Evolutionary conservation across 176 grass and related monocot species (phyloP), one percentile per base, ranked within the genome.

Genomic region (Bonia amplexicaulis): DNA sequence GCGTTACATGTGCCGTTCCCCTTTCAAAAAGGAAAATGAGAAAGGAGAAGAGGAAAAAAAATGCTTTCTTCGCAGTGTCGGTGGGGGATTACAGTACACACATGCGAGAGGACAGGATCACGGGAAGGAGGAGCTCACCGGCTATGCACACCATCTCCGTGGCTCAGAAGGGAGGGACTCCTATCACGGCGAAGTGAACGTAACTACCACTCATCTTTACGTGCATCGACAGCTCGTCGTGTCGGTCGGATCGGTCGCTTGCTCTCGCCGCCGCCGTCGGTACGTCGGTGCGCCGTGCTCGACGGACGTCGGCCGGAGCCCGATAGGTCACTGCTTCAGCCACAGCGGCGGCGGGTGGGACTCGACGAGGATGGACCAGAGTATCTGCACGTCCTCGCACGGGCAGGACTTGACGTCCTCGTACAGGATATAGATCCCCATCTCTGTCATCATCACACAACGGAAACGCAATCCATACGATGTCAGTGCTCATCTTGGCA

Each of bases 331-430:
- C 64, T 90, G 89, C 95, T 92, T 92, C 65, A 98, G 71, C 69
- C 91, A 83, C 59, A 93, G 85, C 76, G 83, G 79, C 11, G 88
- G 75, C 51, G 91, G 67, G 77, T 94, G 90, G 52, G 93, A 98
- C 69, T 98, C 93, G 64, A 98, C 93, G 66, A 98, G 91, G 81
- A 98, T 98, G 62, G 96, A 92, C 96, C 96, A 98, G 55, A 98
- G 89, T 12, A 98, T 87, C 9, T 98, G 96, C 84, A 98, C 96
- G 85, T 98, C 96, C 89, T 98, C 96, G 64, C 89, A 93, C 41
- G 88, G 93, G 87, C 96, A 98, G 85, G 93, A 95, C 91, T 98
- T 93, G 51, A 98, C 96, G 85, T 98, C 96, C 79, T 98, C 96
- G 70, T 98, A 93, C 65, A 98, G 82, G 84, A 95, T 98, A 74